A percentile compares a stretch with the other conserved stretches of the same genome.
These are phyloP conservation scores for Tetrahymena borealis DNA, from an alignment of 73 alveolate species.

Conservation along the genomic window DNA sequence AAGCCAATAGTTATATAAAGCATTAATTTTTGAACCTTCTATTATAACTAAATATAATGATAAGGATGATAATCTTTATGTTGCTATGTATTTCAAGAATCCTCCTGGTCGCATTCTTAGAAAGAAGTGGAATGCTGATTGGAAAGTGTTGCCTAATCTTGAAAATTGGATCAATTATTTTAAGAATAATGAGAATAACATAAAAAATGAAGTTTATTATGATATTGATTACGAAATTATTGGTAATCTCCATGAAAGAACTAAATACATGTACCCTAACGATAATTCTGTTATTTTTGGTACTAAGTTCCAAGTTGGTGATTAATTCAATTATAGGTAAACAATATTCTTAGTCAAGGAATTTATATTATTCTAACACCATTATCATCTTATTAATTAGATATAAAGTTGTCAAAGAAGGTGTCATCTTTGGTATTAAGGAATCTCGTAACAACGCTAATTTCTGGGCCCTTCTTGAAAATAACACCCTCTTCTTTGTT, in stretches of 20 bases:
- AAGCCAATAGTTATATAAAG: slow-evolving; percentile 54
- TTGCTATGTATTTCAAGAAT: slow-evolving; percentile 53
- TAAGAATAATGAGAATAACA: slow-evolving; percentile 7
- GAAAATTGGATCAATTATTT: slow-evolving; percentile 61
- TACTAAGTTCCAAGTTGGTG: slow-evolving; percentile 66
- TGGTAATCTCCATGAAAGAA: slow-evolving; percentile 66
- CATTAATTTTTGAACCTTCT: slow-evolving; percentile 65
- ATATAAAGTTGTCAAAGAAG: slow-evolving; percentile 33
- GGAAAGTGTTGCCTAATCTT: slow-evolving; percentile 79
- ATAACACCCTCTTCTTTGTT: not conserved
- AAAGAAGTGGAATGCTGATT: slow-evolving; percentile 71
- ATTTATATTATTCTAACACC: not conserved
- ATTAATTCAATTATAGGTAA: not conserved
- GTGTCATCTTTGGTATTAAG: slow-evolving; percentile 25
- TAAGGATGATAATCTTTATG: slow-evolving; percentile 66
- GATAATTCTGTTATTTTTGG: slow-evolving; percentile 76
- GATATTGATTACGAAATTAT: slow-evolving; percentile 79
- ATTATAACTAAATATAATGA: slow-evolving; percentile 53
- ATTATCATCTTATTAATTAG: not conserved
- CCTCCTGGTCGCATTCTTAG: slow-evolving; percentile 48
- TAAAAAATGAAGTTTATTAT: slow-evolving; percentile 30
- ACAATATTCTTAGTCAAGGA: not conserved
- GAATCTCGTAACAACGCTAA: not conserved
- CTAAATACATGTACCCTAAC: slow-evolving; percentile 84
- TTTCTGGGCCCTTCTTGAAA: not conserved